Evolutionary conservation across 2,329 filamentous ascomycete genomes (phyloP).

Genomic region (Neurospora crassa): DNA sequence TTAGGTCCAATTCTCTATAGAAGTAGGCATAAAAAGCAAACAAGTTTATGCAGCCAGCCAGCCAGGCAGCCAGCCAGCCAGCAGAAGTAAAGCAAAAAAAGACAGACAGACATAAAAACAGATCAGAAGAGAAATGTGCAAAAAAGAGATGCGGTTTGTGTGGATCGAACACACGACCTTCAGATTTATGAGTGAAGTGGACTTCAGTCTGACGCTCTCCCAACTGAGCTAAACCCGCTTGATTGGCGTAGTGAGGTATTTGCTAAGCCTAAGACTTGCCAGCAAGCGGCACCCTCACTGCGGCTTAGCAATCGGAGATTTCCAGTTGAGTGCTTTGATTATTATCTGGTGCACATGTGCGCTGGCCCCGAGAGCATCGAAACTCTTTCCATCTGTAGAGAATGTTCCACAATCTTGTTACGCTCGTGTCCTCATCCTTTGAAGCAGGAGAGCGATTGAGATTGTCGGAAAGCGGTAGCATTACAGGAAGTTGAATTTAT

Average conservation of each 20-base stretch:
- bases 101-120: background rate
- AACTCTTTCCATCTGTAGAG: background rate
- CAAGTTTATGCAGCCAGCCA: background rate
- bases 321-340: background rate
- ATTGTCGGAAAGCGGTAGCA: background rate
- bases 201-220: background rate
- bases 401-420: background rate
- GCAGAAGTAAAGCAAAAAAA: background rate
- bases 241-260: background rate
- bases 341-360: background rate
- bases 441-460: background rate
- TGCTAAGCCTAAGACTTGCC: background rate
- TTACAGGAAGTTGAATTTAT: too few species aligned
- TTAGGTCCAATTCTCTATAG: background rate
- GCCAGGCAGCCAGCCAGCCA: background rate
- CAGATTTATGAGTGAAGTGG: too few species aligned
- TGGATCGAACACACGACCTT: background rate
- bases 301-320: background rate
- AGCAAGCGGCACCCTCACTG: rapidly evolving
- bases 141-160: background rate
- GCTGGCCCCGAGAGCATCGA: background rate
- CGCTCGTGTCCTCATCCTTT: background rate
- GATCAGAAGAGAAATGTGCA: background rate
- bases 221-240: background rate
- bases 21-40: background rate